Base-by-base conservation (phyloP, 805 yeast genomes). In the Nakazawaea wyomingensis region DNA sequence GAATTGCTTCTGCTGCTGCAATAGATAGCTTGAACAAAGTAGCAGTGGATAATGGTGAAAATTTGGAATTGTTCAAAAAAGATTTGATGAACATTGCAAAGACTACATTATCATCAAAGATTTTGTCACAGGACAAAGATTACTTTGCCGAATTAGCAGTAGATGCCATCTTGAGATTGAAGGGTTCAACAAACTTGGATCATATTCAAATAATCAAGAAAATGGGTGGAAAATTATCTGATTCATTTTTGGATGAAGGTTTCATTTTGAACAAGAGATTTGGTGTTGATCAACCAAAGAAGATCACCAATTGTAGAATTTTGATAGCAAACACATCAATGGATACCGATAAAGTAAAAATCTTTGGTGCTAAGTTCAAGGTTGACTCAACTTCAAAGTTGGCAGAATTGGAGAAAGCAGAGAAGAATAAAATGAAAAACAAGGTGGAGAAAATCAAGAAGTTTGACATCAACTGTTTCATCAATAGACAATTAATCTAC, bases 281-380 rank as follows among this genome's bases (percentile, higher is more conserved):
- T 57, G 99, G 98, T 54, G 91, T 87, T 50, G 83, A 88, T 54
- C 99, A 93, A 69, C 95, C 96, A 39, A 90, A 87, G 65, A 76
- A 71, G 56, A 65, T 93, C 43, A 78, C 79, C 56, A 81, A 91
- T 57, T 96, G 95, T 26, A 82, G 77, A 53, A 88, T 93, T 52
- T 73, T 93, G 50, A 85, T 93, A 58, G 96, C 99, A 14, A 93
- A 93, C 66, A 93, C 99, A 4, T 81, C 97, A 16, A 74, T 87
- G 81, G 99, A 93, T 60, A 93, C 99, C 6, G 99, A 93, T 61
- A 93, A 93, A 64, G 97, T 93, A 48, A 93, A 93, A 66, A 82
- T 93, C 44, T 93, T 93, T 65, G 99, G 99, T 49, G 97, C 99
- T 47, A 90, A 93, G 63, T 90, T 93, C 69, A 87, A 89, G 65